Evolutionary conservation across 768 basidiomycete genomes (phyloP).

Genomic region (Collybia sordida): DNA sequence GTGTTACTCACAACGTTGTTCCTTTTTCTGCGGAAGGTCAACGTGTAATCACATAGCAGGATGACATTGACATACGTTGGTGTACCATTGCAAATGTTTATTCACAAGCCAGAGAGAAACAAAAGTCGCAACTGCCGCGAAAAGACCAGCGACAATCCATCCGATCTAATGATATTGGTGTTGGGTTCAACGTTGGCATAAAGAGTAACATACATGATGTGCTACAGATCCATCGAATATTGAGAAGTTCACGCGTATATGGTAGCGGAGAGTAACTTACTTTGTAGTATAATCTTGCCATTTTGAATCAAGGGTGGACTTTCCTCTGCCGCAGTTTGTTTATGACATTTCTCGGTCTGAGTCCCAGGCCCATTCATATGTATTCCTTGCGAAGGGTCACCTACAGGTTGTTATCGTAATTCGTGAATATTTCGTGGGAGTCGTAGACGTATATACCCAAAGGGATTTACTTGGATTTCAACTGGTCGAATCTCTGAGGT

Average conservation of each 20-base stretch:
- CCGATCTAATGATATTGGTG: slow-evolving; percentile 45
- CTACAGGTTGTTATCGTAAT: neutral
- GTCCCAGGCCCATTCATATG: too few relatives aligned
- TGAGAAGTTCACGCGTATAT: neutral
- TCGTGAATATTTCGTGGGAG: slow-evolving; percentile 1
- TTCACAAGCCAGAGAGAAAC: slow-evolving; percentile 74
- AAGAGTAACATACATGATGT: slow-evolving; percentile 47
- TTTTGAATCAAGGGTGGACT: slow-evolving; percentile 61
- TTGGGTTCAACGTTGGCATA: neutral
- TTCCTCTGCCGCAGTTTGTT: slow-evolving; percentile 35
- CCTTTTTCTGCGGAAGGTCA: slow-evolving; percentile 47
- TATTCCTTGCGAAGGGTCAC: too few relatives aligned
- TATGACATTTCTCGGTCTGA: slow-evolving; percentile 28
- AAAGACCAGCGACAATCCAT: slow-evolving; percentile 64
- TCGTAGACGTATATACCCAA: slow-evolving; percentile 1
- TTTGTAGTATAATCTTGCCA: slow-evolving; percentile 60
- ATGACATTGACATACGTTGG: slow-evolving; percentile 45
- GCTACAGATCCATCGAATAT: slow-evolving; percentile 29
- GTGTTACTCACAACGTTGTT: slow-evolving; percentile 58
- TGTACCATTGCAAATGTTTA: slow-evolving; percentile 73
- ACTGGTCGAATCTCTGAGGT: too few relatives aligned
- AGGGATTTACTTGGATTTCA: too few relatives aligned
- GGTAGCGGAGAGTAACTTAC: slow-evolving; percentile 29
- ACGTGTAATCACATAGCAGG: too few relatives aligned
- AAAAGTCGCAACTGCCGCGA: slow-evolving; percentile 53